phyloP scores from a whole-genome alignment of 179 eudicot genomes.

The Gypsophila paniculata region DNA sequence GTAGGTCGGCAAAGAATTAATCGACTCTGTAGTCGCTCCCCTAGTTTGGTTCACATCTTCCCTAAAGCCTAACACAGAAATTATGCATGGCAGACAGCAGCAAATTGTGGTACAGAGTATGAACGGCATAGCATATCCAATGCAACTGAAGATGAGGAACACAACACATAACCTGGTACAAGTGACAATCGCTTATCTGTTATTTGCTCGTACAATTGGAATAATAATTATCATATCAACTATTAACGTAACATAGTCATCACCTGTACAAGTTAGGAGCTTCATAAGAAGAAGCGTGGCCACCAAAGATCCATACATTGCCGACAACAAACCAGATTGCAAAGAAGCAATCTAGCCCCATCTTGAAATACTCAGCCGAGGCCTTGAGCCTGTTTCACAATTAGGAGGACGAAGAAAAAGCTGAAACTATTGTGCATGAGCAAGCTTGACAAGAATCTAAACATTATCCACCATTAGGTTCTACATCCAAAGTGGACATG shows the following conservation, averaged over 20 bases:
- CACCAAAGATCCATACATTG: conserved; percentile 98
- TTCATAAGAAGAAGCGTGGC: conserved; percentile 79
- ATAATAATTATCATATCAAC: background rate
- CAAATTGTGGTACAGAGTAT: conserved; percentile 92
- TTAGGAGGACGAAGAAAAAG: conserved; percentile 1
- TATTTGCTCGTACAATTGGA: conserved; percentile 14
- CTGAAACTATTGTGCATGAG: background rate
- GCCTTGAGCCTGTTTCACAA: conserved; percentile 62
- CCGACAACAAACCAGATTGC: conserved; percentile 99
- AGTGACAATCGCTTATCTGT: conserved; percentile 3
- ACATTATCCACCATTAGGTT: too few relatives aligned
- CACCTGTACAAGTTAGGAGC: conserved; percentile 98
- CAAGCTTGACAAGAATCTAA: too few relatives aligned
- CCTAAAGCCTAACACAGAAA: conserved; percentile 85
- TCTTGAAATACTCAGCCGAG: conserved; percentile 75
- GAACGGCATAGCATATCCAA: conserved; percentile 98
- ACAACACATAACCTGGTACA: conserved; percentile 81
- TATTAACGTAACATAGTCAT: background rate
- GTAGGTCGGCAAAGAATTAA: conserved; percentile 85
- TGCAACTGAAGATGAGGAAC: conserved; percentile 86
- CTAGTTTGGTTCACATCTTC: conserved; percentile 77
- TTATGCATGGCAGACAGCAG: conserved; percentile 97
- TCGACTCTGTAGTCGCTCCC: conserved; percentile 91
- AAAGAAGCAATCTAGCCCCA: conserved; percentile 96
- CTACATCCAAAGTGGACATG: too few relatives aligned